phyloP scores from a whole-genome alignment of 2,329 filamentous ascomycete genomes.

The Fusarium sp. region DNA sequence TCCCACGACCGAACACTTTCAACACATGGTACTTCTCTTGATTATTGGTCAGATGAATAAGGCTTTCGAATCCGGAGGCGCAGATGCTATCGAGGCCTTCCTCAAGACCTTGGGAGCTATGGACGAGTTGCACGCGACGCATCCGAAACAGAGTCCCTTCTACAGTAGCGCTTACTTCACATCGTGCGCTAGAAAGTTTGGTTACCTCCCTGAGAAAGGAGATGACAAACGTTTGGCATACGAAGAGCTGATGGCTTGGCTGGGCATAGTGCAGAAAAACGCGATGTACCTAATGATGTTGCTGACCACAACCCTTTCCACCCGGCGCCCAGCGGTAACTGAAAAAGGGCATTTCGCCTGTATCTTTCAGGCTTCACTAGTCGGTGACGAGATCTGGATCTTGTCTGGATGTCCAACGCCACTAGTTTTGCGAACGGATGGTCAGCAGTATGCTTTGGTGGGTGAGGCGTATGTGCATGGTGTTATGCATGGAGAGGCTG shows the following conservation, averaged over 20 bases:
- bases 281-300: not conserved
- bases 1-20: not conserved
- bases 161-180: not conserved
- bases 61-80: not conserved
- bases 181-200: not conserved
- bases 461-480: conserved; percentile 4
- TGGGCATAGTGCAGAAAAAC: not conserved
- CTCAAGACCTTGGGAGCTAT: not conserved
- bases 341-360: not conserved
- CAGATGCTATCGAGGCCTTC: not conserved
- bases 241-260: not conserved
- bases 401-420: conserved; percentile 4
- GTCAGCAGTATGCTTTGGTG: not conserved
- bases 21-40: not conserved
- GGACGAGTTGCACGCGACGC: not conserved
- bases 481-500: not conserved
- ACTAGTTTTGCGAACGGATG: not conserved
- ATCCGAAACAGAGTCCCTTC: not conserved
- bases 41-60: not conserved
- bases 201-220: not conserved
- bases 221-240: not conserved
- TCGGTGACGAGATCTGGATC: not conserved
- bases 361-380: not conserved
- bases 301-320: not conserved
- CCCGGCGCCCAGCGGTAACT: not conserved